Conservation (phyloP, 805 yeast genomes). For the Isabelozyma rhagii region DNA sequence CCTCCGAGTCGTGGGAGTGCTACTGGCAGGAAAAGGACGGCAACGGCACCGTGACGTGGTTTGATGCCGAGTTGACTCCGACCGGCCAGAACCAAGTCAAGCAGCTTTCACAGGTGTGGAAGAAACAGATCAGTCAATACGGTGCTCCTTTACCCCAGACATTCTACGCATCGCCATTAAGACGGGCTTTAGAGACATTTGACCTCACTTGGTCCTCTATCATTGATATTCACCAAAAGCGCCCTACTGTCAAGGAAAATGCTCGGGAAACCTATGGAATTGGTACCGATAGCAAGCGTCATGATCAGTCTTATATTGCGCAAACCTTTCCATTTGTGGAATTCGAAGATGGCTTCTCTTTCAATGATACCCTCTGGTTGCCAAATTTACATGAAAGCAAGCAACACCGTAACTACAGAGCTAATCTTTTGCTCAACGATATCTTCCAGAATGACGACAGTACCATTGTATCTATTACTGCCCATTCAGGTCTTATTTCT, state of each 20-base stretch:
- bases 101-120: slow-evolving; percentile 12
- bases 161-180: slow-evolving; percentile 27
- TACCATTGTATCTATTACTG: slow-evolving; percentile 20
- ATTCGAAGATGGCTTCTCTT: slow-evolving; percentile 24
- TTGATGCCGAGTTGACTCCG: slow-evolving; percentile 26
- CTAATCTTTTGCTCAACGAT: slow-evolving; percentile 21
- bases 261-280: slow-evolving; percentile 33
- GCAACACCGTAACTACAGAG: slow-evolving; percentile 24
- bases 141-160: slow-evolving; percentile 22
- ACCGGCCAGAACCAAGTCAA: slow-evolving; percentile 16
- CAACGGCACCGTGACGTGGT: slow-evolving; percentile 21
- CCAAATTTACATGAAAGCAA: slow-evolving; percentile 18
- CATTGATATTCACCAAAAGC: slow-evolving; percentile 13
- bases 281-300: slow-evolving; percentile 27
- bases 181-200: slow-evolving; percentile 30
- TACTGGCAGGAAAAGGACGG: slow-evolving; percentile 20
- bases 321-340: slow-evolving; percentile 13
- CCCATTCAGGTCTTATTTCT: slow-evolving; percentile 27
- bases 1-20: slow-evolving; percentile 21
- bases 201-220: slow-evolving; percentile 19
- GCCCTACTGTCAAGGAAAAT: slow-evolving; percentile 23
- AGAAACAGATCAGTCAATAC: slow-evolving; percentile 7
- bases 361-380: slow-evolving; percentile 23
- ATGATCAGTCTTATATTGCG: slow-evolving; percentile 16
- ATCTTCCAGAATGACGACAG: slow-evolving; percentile 19